Evolutionary conservation across 1,139 yeast species (phyloP).

Genomic region (Taiozyma sp.): DNA sequence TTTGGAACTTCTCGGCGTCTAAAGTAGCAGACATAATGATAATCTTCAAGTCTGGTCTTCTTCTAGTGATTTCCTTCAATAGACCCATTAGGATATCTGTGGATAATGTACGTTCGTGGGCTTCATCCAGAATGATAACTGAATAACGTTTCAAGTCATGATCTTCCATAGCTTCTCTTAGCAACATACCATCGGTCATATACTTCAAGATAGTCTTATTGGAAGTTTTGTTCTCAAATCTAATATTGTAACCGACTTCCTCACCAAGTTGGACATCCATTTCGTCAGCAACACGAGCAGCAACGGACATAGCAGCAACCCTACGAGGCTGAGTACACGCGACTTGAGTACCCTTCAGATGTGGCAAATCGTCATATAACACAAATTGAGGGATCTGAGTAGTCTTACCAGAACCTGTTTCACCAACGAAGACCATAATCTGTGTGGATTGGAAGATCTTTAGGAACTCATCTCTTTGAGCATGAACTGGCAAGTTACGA

Average conservation of each 20-base stretch:
- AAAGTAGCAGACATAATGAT: slow-evolving; percentile 97
- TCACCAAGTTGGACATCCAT: slow-evolving; percentile 89
- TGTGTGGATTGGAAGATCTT: slow-evolving; percentile 80
- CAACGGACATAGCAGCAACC: slow-evolving; percentile 98
- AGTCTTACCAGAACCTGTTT: slow-evolving; percentile 97
- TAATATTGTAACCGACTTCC: slow-evolving; percentile 89
- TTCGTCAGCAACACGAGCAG: slow-evolving; percentile 94
- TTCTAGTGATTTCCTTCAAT: slow-evolving; percentile 69
- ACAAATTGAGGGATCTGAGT: slow-evolving; percentile 97
- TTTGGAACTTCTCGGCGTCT: slow-evolving; percentile 95
- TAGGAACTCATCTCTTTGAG: slow-evolving; percentile 87
- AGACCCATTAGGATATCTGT: slow-evolving; percentile 97
- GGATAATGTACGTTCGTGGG: slow-evolving; percentile 95
- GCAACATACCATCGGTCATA: slow-evolving; percentile 98
- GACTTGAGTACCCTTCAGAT: slow-evolving; percentile 69
- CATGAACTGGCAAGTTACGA: slow-evolving; percentile 89
- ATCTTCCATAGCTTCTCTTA: slow-evolving; percentile 97
- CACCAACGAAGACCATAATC: slow-evolving; percentile 98
- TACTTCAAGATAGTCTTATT: slow-evolving; percentile 81
- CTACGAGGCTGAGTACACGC: slow-evolving; percentile 98
- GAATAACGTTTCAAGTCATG: slow-evolving; percentile 77
- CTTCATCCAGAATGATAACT: slow-evolving; percentile 93
- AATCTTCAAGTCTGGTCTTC: slow-evolving; percentile 86
- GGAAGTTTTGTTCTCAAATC: slow-evolving; percentile 88
- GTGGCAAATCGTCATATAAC: slow-evolving; percentile 87